phyloP scores from a whole-genome alignment of 768 basidiomycete species.

The Tephrocybe sp. region DNA sequence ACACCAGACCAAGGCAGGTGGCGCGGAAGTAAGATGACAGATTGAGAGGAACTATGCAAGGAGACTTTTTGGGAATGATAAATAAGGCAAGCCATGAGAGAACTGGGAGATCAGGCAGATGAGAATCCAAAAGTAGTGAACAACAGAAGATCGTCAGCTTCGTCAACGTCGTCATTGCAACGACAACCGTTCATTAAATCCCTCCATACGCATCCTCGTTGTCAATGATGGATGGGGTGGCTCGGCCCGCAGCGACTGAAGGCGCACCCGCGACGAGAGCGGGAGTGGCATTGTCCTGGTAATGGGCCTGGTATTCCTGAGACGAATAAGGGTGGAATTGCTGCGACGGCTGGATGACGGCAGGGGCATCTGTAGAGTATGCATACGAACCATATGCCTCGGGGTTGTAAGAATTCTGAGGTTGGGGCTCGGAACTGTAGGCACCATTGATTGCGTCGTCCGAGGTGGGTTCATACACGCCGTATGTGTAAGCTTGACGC shows the following conservation, averaged over 20 bases:
- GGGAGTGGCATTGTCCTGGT: constrained; percentile 17
- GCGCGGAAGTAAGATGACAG: constrained; percentile 1
- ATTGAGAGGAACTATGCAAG: background rate
- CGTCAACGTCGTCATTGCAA: constrained; percentile 10
- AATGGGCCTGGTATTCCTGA: constrained; percentile 23
- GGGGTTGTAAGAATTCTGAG: constrained; percentile 37
- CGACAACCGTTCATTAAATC: constrained; percentile 24
- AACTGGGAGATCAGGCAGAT: background rate
- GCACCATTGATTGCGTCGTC: constrained; percentile 34
- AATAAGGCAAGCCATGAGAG: constrained; percentile 1
- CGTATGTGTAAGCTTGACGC: constrained; percentile 40
- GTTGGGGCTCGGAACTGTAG: constrained; percentile 42
- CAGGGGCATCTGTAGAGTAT: constrained; percentile 33
- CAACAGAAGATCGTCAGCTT: constrained; percentile 5
- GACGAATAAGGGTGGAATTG: constrained; percentile 21
- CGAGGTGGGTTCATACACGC: constrained; percentile 21
- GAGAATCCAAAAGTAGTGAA: background rate
- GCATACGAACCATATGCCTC: constrained; percentile 46
- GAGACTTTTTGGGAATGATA: background rate
- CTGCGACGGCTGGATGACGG: constrained; percentile 26
- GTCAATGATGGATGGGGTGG: constrained; percentile 20
- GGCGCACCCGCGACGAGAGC: constrained; percentile 23
- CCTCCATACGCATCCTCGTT: constrained; percentile 38
- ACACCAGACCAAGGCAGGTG: background rate
- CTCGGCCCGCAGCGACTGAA: constrained; percentile 20